Evolutionary conservation across 2,329 filamentous ascomycete species (phyloP).

Genomic region (Botryosphaeria dothidea): DNA sequence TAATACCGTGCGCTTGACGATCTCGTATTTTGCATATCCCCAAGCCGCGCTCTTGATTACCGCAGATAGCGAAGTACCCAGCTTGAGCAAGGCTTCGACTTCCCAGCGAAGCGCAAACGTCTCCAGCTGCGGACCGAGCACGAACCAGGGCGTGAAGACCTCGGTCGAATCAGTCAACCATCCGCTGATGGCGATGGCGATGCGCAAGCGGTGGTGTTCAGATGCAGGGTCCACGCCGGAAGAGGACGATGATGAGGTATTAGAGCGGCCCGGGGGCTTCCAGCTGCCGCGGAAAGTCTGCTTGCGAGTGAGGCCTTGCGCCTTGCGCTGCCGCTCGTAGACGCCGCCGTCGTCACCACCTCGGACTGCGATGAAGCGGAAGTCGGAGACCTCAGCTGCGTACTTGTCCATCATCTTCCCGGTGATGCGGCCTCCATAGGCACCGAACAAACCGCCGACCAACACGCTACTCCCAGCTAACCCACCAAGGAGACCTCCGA

Average conservation of each 20-base stretch:
- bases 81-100: slow-evolving; percentile 70
- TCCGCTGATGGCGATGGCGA: slow-evolving; percentile 82
- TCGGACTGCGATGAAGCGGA: slow-evolving; percentile 75
- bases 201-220: slow-evolving; percentile 54
- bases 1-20: slow-evolving; percentile 64
- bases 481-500: slow-evolving; percentile 76
- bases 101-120: slow-evolving; percentile 86
- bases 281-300: slow-evolving; percentile 43
- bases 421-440: slow-evolving; percentile 83
- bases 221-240: slow-evolving; percentile 27
- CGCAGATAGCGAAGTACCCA: slow-evolving; percentile 75
- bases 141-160: slow-evolving; percentile 75
- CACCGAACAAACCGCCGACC: slow-evolving; percentile 84
- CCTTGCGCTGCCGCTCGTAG: slow-evolving; percentile 44
- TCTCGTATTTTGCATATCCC: slow-evolving; percentile 70
- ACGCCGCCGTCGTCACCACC: slow-evolving; percentile 41
- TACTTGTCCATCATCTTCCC: slow-evolving; percentile 88
- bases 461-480: slow-evolving; percentile 77
- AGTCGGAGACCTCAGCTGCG: slow-evolving; percentile 81
- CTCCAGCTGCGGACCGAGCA: slow-evolving; percentile 72
- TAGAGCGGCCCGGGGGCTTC: background rate
- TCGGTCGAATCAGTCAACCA: slow-evolving; percentile 75
- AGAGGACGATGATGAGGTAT: slow-evolving; percentile 17
- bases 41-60: slow-evolving; percentile 82
- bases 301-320: slow-evolving; percentile 22